A percentile compares a stretch with the other conserved stretches of the same genome.
Evolutionary conservation across 495 filamentous ascomycete genomes (phyloP).

Genomic region (Trichoderma virens): DNA sequence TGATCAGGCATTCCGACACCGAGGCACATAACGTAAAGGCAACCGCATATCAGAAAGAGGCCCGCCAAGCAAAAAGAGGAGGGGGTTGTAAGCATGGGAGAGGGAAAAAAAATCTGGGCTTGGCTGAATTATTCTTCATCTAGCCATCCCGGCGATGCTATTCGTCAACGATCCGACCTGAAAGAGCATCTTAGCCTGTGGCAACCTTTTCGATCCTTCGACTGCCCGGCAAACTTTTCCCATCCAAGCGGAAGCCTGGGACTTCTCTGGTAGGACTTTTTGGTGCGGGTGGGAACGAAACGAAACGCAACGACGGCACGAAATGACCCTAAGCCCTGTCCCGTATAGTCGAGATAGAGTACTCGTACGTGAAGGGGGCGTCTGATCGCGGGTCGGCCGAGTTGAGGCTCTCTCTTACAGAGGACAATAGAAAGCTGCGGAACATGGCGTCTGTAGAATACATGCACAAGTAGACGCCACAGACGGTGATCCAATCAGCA

Average conservation of each 20-base stretch:
- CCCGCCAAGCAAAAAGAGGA: too few species aligned
- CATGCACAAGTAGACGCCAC: conserved; percentile 9
- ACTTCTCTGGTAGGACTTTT: too few species aligned
- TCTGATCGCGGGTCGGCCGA: not conserved
- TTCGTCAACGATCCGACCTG: too few species aligned
- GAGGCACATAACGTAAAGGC: not conserved
- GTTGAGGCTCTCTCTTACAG: not conserved
- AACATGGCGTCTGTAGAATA: not conserved
- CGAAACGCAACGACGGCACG: not conserved
- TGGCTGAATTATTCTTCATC: too few species aligned
- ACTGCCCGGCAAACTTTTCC: too few species aligned
- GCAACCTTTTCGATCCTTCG: too few species aligned
- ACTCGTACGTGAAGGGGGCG: too few species aligned
- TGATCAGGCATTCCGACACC: not conserved
- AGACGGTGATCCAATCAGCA: conserved; percentile 1
- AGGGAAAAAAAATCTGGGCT: too few species aligned
- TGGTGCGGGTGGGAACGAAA: not conserved
- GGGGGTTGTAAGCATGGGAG: too few species aligned
- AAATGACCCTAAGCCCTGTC: not conserved
- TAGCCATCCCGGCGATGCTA: too few species aligned
- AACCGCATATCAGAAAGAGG: not conserved
- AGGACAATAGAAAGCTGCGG: not conserved
- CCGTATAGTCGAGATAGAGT: too few species aligned
- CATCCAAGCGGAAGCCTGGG: too few species aligned
- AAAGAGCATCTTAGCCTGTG: not conserved